Evolutionary conservation across 1,284 basidiomycete species (phyloP), one percentile per base, ranked within the genome.

Genomic region (Cryptococcus depauperatus): DNA sequence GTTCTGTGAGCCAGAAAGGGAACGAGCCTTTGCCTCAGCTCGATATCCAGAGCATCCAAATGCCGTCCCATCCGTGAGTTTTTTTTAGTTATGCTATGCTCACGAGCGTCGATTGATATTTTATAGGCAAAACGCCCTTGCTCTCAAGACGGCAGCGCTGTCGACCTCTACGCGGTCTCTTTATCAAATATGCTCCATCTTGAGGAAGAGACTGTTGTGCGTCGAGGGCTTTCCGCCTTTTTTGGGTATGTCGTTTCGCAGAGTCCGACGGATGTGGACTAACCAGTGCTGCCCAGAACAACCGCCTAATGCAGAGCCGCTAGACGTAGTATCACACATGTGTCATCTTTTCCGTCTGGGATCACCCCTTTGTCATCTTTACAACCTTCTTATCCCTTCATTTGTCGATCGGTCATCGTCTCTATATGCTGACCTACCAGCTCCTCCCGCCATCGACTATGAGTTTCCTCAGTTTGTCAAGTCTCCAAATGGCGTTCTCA

Each of bases 341-440:
- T 92, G 91, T 82, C 87, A 92, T 64, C 82, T 85, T 64, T 86
- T 98, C 72, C 83, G 89, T 29, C 79, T 92, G 35, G 93, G 95
- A 51, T 83, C 88, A 27, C 85, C 92, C 29, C 83, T 98, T 52
- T 93, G 90, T 74, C 91, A 84, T 73, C 83, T 98, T 58, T 93
- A 87, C 77, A 95, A 98, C 73, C 81, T 84, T 62, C 81, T 93
- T 47, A 84, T 85, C 25, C 75, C 77, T 47, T 67, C 77, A 9
- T 78, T 71, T 46, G 46, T 79, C 47, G 75, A 77, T 51, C 77
- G 79, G 35, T 52, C 61, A 14, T 65, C 73, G 47, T 71, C 76
- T 44, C 68, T 77, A 7, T 78, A 59, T 37, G 58, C 79, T 47
- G 75, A 77, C 50, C 76, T 79, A 33, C 66, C 71, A 14, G 52